Base-by-base conservation (phyloP, 805 yeast species). In the Candida vartiovaarae region DNA sequence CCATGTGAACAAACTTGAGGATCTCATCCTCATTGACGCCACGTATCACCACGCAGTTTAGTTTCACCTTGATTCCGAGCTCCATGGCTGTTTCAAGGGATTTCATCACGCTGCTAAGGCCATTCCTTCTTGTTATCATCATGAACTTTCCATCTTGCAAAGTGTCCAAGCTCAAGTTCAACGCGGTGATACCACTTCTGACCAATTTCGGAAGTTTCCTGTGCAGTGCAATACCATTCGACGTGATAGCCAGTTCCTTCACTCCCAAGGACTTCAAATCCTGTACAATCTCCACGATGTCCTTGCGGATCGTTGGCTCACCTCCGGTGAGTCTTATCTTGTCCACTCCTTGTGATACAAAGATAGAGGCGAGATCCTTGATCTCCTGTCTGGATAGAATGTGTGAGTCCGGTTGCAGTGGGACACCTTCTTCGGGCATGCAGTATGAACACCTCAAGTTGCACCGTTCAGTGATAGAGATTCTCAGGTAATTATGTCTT, bases 401-500 rank as follows among this genome's bases (percentile, higher is more conserved):
- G 8, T 67, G 50, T 4, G 63, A 65, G 3, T 60, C 53, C 6
- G 76, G 75, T 24, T 74, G 66, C 26, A 75, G 53, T n/a, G 67
- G 71, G 3, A 75, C 67, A 5, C 80, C 80, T 41, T 75, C 76
- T 43, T 72, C 77, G 0, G 80, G 80, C 80, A 75, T 75, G 49
- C 80, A 75, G 50, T 75, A 75, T 15, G 66, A 57, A 45, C 75
- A 70, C 26, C 72, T 48, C 23, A 74, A 52, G 49, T 74, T 74
- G 47, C 80, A 74, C 24, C 75, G 48, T 47, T 75, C 80, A 0
- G 80, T 72, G 30, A 75, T 64, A 27, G 76, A 70, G 23, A 75
- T 75, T 32, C 80, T 56, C 41, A 75, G 52, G 44, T 75, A 75
- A 47, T 74, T 71, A 47, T 75, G 80, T 30, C 61, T 54, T 34